Percentiles rank a stretch among this genome's conserved stretches.
These are phyloP conservation scores for Phytophthora idaei DNA, from an alignment of 352 stramenopile genomes.

Conservation along the genomic window DNA sequence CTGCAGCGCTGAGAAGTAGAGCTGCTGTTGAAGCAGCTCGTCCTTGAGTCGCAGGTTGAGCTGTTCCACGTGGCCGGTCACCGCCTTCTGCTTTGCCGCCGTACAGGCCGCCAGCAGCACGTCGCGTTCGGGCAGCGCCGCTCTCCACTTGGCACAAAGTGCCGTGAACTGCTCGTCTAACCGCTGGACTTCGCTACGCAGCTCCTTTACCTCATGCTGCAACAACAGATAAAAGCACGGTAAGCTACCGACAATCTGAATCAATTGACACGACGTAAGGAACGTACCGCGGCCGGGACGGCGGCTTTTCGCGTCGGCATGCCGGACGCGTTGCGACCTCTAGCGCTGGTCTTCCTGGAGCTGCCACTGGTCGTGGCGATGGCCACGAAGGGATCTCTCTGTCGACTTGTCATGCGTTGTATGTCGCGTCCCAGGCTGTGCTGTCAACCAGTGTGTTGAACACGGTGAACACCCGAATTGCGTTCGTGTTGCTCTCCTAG, in stretches of 20 bases:
- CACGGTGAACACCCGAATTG: constrained; percentile 6
- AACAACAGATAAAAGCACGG: not conserved
- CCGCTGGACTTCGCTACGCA: constrained; percentile 43
- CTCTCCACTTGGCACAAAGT: constrained; percentile 52
- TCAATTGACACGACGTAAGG: not conserved
- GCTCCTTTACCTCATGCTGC: constrained; percentile 59
- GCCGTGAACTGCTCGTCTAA: constrained; percentile 43
- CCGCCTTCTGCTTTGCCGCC: constrained; percentile 52
- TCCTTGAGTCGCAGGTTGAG: constrained; percentile 56
- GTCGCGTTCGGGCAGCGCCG: constrained; percentile 36
- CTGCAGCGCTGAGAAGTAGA: constrained; percentile 61
- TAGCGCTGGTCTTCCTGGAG: constrained; percentile 8
- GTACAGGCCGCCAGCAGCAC: constrained; percentile 53
- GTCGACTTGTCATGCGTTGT: constrained; percentile 14
- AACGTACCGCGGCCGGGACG: constrained; percentile 33
- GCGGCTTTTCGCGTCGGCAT: constrained; percentile 27
- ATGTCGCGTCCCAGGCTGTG: not conserved
- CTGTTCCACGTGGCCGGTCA: constrained; percentile 52
- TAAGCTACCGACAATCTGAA: constrained; percentile 5
- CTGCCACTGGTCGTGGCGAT: constrained; percentile 6
- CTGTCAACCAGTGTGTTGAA: not conserved
- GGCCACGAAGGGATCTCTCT: constrained; percentile 21
- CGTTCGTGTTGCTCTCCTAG: not conserved
- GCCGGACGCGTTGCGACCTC: constrained; percentile 14
- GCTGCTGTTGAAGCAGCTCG: constrained; percentile 56